Evolutionary conservation across 305 asterid genomes (phyloP), one percentile per base, ranked within the genome.

Genomic region (Ilex paraguariensis): DNA sequence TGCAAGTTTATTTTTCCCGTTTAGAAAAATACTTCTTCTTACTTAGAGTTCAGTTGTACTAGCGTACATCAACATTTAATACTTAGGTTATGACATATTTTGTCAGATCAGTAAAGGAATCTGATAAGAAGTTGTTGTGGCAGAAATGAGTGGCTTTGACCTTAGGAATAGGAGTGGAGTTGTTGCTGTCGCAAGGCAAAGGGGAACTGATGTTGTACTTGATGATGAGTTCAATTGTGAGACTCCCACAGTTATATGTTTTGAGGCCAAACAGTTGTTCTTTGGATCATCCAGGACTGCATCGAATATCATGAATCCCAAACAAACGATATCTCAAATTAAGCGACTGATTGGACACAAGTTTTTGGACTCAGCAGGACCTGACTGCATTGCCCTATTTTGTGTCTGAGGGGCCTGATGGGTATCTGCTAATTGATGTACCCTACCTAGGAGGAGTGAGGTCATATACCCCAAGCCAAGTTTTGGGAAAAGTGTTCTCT

Each of bases 171-270:
- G 13, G 16, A 52, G 56, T 14, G 8, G 56, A 6, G 56, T 52
- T 14, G 56, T 52, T 13, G 56, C 56, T 6, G 56, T 52, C 2
- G 56, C 56, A 13, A 7, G 56, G n/a, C 7, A 52, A 14, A 52
- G 56, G 56, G 56, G 56, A 16, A 52, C 13, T 52, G 56, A 52
- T 14, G 16, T 52, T 52, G 56, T 52, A 6, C 56, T 52, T 52
- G 13, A 52, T 14, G 56, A 52, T 52, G 56, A 52, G 2, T 52
- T 13, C 28, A 52, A 52, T 1, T 13, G 56, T 52, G 56, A 52
- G 56, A 52, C 56, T 52, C 56, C 7, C 56, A 6, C 56, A 0
- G 7, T 52, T 10, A 13, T 52, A 16, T 52, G 56, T 52, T 52
- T 52, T 52, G 56, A 13, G 8, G 56, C 8, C 8, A 52, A 52